Percentiles rank a stretch among this genome's conserved stretches.
Evolutionary conservation across 2,329 filamentous ascomycete species (phyloP).

Genomic region (Colletotrichum karsti): DNA sequence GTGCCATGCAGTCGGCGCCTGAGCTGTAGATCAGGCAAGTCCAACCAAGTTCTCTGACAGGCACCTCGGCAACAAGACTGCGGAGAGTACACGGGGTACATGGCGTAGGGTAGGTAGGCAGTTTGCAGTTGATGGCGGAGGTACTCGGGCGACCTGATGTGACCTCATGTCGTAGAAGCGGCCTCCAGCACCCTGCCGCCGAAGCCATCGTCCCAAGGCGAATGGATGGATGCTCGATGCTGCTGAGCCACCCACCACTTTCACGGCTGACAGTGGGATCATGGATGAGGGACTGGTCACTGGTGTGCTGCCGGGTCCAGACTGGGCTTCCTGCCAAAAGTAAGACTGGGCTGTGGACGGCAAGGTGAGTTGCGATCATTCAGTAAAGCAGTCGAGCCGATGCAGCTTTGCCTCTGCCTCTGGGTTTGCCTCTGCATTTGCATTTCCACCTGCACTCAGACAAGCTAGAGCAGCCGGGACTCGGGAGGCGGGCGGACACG

Average conservation of each 20-base stretch:
- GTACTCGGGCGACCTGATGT: neutral
- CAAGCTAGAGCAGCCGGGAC: neutral
- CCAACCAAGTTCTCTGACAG: neutral
- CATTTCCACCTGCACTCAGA: neutral
- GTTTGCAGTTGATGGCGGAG: neutral
- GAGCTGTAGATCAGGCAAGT: constrained; percentile 6
- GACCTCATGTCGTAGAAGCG: neutral
- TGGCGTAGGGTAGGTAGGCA: neutral
- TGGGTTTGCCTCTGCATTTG: neutral
- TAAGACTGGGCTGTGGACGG: neutral
- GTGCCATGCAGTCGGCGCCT: constrained; percentile 3
- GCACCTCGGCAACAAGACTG: neutral
- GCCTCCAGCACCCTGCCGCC: neutral
- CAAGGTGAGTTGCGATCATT: neutral
- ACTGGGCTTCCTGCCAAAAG: neutral
- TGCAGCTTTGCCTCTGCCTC: neutral
- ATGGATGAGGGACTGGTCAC: neutral
- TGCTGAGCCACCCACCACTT: neutral
- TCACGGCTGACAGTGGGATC: neutral
- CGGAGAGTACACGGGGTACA: neutral
- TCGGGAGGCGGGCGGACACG: neutral
- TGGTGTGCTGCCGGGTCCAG: too few relatives aligned
- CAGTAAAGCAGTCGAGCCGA: neutral
- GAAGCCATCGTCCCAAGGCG: neutral
- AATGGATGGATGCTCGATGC: neutral